These are phyloP conservation scores for Zanthoxylum bungeanum DNA, from an alignment of 345 rosid genomes.

Conservation along the genomic window DNA sequence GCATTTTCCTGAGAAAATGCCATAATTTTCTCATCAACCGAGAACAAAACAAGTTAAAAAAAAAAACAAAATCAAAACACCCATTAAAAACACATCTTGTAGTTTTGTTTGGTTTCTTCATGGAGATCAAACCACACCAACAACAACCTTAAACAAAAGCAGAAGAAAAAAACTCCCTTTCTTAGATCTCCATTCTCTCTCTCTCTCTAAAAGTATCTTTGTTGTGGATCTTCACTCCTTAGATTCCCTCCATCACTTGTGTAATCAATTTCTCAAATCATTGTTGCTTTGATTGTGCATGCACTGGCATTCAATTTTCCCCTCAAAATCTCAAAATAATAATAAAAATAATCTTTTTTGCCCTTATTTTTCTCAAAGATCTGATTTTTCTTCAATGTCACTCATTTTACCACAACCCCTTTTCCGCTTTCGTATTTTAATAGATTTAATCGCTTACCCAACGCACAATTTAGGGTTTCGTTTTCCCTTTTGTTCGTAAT, in stretches of 20 bases:
- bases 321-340: background rate
- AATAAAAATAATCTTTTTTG: background rate
- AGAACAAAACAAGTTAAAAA: conserved; percentile 12
- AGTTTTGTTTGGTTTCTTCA: background rate
- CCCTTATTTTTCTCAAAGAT: conserved; percentile 9
- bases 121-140: conserved; percentile 5
- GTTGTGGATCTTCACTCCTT: conserved; percentile 15
- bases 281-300: conserved; percentile 32
- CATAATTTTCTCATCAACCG: conserved; percentile 33
- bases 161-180: background rate
- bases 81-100: background rate
- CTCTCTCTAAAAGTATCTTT: conserved; percentile 2
- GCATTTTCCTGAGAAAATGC: conserved; percentile 32
- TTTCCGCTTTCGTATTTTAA: background rate
- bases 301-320: conserved; percentile 8
- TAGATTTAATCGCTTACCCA: background rate
- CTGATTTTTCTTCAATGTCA: conserved; percentile 14
- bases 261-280: conserved; percentile 15
- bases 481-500: background rate
- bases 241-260: conserved; percentile 22
- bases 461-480: conserved; percentile 21
- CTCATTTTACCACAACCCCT: background rate
- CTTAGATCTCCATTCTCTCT: background rate
- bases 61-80: background rate
- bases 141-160: background rate